Evolutionary conservation across 2,329 filamentous ascomycete species (phyloP), one percentile per base, ranked within the genome.

Genomic region (Alternaria gaisen): DNA sequence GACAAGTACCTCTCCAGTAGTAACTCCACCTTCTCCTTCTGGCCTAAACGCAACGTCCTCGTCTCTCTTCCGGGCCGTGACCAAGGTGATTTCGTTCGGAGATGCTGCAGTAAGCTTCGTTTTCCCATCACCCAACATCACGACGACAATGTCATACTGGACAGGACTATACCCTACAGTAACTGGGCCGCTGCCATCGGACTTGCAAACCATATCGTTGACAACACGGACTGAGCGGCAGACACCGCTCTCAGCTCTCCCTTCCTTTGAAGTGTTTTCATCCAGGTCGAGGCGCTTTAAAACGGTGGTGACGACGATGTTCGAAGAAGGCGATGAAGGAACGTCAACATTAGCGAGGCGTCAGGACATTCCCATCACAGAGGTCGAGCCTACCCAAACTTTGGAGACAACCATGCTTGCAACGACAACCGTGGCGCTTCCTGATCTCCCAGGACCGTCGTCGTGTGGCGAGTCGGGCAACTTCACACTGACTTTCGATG

Each of bases 391-490:
- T 24, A 56, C 30, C 0, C 48, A 56, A 4, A 30, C 9, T 0
- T 7, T 40, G 11, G 36, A 28, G 38, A 54, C 42, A 24, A 26
- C 18, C 12, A 26, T 53, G 12, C 30, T 24, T 28, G 52, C 36
- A 32, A 55, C 44, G 40, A 43, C 38, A 26, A 51, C 16, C 1
- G 42, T 43, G 3, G 38, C 58, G 28, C 55, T 53, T 12, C 55
- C 60, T 2, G 48, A 43, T 16, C 53, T 34, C 9, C 60, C 69
- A 16, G 67, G 63, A n/a, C 67, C 72, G 4, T 66, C 61, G 1
- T 44, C 53, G 7, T 83, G 82, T 53, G 82, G 82, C 18, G 81
- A 84, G 64, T 76, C 76, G 53, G 82, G 82, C 38, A 77, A 80
- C 56, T 83, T 83, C 58, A 80, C 77, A 6, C 64, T 75, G 24